These are phyloP conservation scores for Alternaria postmessia DNA, from an alignment of 2,329 filamentous ascomycete species.

Conservation along the genomic window DNA sequence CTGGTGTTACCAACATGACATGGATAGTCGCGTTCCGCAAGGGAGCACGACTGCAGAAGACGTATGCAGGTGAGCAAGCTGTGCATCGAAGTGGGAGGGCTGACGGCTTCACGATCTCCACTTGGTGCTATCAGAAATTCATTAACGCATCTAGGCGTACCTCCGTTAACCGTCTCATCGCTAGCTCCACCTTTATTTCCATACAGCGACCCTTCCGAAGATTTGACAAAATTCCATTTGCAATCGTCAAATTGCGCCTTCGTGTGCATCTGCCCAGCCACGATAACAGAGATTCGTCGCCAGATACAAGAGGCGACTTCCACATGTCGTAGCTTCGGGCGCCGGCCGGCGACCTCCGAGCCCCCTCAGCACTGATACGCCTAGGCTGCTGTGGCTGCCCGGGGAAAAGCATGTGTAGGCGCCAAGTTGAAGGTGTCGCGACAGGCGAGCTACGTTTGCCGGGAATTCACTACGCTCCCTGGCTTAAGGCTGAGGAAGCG, in stretches of 20 bases:
- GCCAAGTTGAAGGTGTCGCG: constrained; percentile 3
- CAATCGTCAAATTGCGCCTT: constrained; percentile 16
- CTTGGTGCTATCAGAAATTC: constrained; percentile 12
- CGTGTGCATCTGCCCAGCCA: constrained; percentile 3
- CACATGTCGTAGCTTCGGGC: constrained; percentile 1
- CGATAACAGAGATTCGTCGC: constrained; percentile 17
- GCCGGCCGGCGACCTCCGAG: constrained; percentile 14
- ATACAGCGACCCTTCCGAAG: constrained; percentile 5
- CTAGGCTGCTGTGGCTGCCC: constrained; percentile 8
- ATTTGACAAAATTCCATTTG: constrained; percentile 19
- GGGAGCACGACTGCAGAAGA: constrained; percentile 6
- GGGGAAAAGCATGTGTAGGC: constrained; percentile 12
- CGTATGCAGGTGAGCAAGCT: constrained; percentile 11
- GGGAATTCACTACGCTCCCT: constrained; percentile 6
- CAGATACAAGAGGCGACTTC: constrained; percentile 19
- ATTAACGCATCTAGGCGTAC: constrained; percentile 18
- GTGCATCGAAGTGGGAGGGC: constrained; percentile 6
- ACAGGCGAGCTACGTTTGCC: constrained; percentile 10
- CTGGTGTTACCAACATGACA: constrained; percentile 5
- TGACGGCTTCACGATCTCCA: constrained; percentile 7
- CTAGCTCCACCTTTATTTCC: constrained; percentile 12
- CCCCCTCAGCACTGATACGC: neutral
- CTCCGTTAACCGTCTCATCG: constrained; percentile 11
- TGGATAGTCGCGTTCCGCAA: constrained; percentile 6
- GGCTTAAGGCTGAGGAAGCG: constrained; percentile 10